Base-by-base conservation (phyloP, 768 basidiomycete genomes). In the Mrakia gelida region DNA sequence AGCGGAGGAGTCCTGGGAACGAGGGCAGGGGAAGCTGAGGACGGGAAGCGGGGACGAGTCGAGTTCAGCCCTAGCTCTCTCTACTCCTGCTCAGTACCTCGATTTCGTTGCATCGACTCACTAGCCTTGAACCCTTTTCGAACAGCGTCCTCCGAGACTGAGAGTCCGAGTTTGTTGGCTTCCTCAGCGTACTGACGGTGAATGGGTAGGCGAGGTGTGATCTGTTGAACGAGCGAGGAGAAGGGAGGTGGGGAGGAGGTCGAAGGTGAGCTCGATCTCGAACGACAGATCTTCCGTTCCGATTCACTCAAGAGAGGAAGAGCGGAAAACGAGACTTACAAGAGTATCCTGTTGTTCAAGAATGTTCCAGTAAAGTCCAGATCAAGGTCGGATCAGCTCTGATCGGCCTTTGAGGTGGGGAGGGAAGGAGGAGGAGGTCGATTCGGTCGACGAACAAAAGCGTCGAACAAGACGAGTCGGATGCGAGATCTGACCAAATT, bases 151-250 rank as follows among this genome's bases (percentile, higher is more conserved):
- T 68, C 70, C 18, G 70, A 41, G 49, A 77, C 77, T 26, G 18
- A 15, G 15, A 78, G 73, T 16, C 77, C 77, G 21, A 65, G 62
- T 28, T 32, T 28, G 28, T 70, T 62, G 26, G 77, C 77, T 52
- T 78, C 77, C 13, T 78, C 73, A 30, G 72, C 77, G 38, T 78
- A 78, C 67, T 78, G 77, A 10, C 23, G 11, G n/a, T 78, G 72
- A 10, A 78, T 78, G 5, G 73, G 73, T 30, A 68, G 62, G 1
- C 77, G 63, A 21, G 77, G 77, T 4, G 77, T 78, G 65, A 78
- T 78, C 77, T 78, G 71, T 38, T 13, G 30, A n/a, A n/a, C n/a
- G 63, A 11, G 30, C 9, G 61, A 28, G 65, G 32, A 68, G 16
- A 26, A 23, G 65, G 38, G 63, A 18, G 32, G 16, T n/a, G 16